phyloP scores from a whole-genome alignment of 129 eudicot genomes.

The Lonicera japonica region DNA sequence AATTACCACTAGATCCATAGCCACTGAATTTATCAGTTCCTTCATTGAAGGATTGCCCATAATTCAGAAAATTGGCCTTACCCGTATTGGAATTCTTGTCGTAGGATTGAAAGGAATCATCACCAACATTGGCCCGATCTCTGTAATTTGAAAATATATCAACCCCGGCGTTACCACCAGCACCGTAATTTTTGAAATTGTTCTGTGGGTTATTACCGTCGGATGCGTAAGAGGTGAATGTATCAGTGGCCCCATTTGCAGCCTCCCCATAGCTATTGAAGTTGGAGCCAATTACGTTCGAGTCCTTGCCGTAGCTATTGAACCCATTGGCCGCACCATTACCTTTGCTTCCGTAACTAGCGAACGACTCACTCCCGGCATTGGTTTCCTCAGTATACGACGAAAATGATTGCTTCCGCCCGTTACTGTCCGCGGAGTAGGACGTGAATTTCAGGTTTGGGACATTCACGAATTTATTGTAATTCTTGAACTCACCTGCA shows the following conservation, averaged over 20 bases:
- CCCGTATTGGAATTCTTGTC: slow-evolving; percentile 58
- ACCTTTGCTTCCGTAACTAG: slow-evolving; percentile 66
- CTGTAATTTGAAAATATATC: slow-evolving; percentile 62
- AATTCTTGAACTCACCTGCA: slow-evolving; percentile 49
- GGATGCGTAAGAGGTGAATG: slow-evolving; percentile 52
- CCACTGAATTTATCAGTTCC: slow-evolving; percentile 77
- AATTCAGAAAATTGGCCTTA: slow-evolving; percentile 38
- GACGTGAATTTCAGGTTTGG: slow-evolving; percentile 77
- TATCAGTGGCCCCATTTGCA: slow-evolving; percentile 54
- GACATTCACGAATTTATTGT: slow-evolving; percentile 41
- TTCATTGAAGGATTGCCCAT: slow-evolving; percentile 66
- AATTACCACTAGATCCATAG: slow-evolving; percentile 48
- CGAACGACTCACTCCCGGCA: slow-evolving; percentile 60
- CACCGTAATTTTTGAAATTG: slow-evolving; percentile 57
- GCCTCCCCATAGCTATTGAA: slow-evolving; percentile 56
- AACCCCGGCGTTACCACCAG: slow-evolving; percentile 52
- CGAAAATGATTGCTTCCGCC: slow-evolving; percentile 45
- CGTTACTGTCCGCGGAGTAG: slow-evolving; percentile 61
- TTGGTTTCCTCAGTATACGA: slow-evolving; percentile 47
- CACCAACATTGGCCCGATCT: slow-evolving; percentile 75
- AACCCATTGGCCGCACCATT: slow-evolving; percentile 55
- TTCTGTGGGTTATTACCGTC: slow-evolving; percentile 61
- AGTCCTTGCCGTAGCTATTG: slow-evolving; percentile 46
- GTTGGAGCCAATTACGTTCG: slow-evolving; percentile 64
- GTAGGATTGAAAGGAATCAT: slow-evolving; percentile 60